These are phyloP conservation scores for Raphanus sativus DNA, from an alignment of 345 rosid genomes.

Conservation along the genomic window DNA sequence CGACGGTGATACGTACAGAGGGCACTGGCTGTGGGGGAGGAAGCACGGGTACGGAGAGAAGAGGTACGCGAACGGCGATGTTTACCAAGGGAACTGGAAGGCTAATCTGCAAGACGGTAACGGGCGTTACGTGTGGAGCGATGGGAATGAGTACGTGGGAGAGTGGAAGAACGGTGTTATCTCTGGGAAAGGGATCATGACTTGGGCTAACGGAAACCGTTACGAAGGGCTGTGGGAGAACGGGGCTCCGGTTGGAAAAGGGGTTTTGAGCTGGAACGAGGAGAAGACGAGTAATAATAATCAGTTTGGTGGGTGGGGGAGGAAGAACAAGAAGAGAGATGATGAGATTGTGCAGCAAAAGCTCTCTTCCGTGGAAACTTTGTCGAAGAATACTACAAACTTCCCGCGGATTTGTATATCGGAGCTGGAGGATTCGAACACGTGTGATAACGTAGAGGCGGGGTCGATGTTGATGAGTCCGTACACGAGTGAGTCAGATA, in stretches of 20 bases:
- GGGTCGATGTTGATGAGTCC: constrained; percentile 50
- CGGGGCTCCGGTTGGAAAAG: constrained; percentile 64
- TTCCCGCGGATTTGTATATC: constrained; percentile 70
- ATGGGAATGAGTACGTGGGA: constrained; percentile 61
- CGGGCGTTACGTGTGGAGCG: constrained; percentile 65
- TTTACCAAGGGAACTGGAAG: constrained; percentile 61
- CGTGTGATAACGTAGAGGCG: constrained; percentile 55
- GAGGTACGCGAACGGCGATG: constrained; percentile 57
- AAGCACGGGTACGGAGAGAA: constrained; percentile 69
- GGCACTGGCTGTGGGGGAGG: constrained; percentile 54
- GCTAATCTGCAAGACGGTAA: constrained; percentile 59
- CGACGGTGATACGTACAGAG: constrained; percentile 61
- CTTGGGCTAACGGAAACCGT: constrained; percentile 59
- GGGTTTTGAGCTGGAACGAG: constrained; percentile 51
- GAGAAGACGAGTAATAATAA: constrained; percentile 27
- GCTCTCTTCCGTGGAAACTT: constrained; percentile 60
- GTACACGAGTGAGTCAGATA: constrained; percentile 40
- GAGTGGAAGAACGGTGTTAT: constrained; percentile 65
- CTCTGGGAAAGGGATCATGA: constrained; percentile 52
- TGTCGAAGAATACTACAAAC: constrained; percentile 38
- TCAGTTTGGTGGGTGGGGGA: constrained; percentile 38
- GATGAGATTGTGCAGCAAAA: constrained; percentile 49
- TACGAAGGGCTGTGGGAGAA: constrained; percentile 68
- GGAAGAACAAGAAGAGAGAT: constrained; percentile 32
- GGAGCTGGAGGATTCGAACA: constrained; percentile 54